A percentile compares a stretch with the other conserved stretches of the same genome.
Conservation (phyloP, 192 early-diverging fungal species). For the Coemansia sp. region DNA sequence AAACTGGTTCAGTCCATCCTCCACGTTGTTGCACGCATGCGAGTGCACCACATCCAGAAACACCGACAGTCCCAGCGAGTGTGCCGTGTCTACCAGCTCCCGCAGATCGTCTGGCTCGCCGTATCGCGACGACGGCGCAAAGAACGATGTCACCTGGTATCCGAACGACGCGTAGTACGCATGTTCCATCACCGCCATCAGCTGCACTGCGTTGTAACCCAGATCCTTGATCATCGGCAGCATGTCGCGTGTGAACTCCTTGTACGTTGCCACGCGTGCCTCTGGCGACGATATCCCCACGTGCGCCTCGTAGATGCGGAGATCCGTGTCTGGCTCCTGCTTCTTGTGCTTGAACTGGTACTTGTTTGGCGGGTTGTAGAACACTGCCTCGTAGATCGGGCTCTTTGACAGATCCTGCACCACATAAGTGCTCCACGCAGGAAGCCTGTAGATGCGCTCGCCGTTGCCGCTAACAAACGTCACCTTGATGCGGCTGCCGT, state of each 20-base stretch:
- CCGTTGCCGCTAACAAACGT: constrained; percentile 71
- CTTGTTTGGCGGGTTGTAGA: constrained; percentile 84
- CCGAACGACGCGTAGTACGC: constrained; percentile 98
- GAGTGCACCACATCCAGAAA: constrained; percentile 96
- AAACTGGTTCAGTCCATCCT: constrained; percentile 93
- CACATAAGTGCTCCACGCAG: constrained; percentile 84
- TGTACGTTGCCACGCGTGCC: constrained; percentile 76
- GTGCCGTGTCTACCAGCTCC: constrained; percentile 89
- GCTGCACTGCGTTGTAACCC: constrained; percentile 80
- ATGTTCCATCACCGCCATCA: constrained; percentile 98
- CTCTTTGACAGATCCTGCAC: constrained; percentile 80
- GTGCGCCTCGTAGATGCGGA: constrained; percentile 94
- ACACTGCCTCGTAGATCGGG: constrained; percentile 87
- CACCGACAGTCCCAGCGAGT: constrained; percentile 83
- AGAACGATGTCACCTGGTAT: constrained; percentile 98
- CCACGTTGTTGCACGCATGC: constrained; percentile 91
- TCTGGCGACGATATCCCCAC: constrained; percentile 93
- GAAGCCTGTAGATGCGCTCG: constrained; percentile 83
- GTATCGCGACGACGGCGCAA: constrained; percentile 88
- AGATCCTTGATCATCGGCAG: constrained; percentile 83
- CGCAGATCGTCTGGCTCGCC: constrained; percentile 93
- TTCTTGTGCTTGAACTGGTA: constrained; percentile 79
- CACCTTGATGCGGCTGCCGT: constrained; percentile 89
- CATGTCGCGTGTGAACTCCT: constrained; percentile 84
- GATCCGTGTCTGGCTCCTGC: constrained; percentile 63